Base-by-base conservation (phyloP, 2,329 filamentous ascomycete genomes). In the Diplocarpon rosae region DNA sequence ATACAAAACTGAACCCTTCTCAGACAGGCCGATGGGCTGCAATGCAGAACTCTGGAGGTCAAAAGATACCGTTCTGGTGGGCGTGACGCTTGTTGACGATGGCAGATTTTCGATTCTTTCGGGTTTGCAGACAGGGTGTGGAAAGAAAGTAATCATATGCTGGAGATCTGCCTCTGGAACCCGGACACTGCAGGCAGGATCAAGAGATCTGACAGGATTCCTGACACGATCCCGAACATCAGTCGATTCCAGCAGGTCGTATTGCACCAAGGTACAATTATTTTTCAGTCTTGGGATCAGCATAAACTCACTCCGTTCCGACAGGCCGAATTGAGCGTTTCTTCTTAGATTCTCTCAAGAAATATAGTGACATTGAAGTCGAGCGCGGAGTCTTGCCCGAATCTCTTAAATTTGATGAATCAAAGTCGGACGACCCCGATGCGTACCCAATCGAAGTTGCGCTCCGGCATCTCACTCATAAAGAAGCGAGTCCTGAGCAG, bases 51-150 rank as follows among this genome's bases (percentile, higher is more conserved):
- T 0, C 70, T 24, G 20, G 20, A 24, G 20, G 20, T 24, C 3
- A 7, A 24, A 24, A 3, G 4, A 24, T n/a, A 24, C 20, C 20
- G 7, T 7, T 7, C 20, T 24, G 3, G 4, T 24, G 20, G 4
- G 20, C 20, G 20, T 24, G 20, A 24, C 20, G 7, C 20, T 3
- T 24, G 20, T 24, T 24, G 20, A 24, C 7, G 20, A 24, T 24
- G 79, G 13, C 79, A 87, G 60, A 83, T 86, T n/a, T 75, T 86
- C 44, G 79, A 87, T 53, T 78, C 74, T 39, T 82, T 87, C 52
- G 81, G 76, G 0, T 74, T 87, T 46, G 77, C 68, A 2, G 73
- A 85, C 50, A 65, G 72, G 4, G 73, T 71, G 1, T 78, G 76
- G 73, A 78, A 77, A 38, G 80, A 85, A 53, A 70, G 75, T 11